Percentiles rank a stretch among this genome's conserved stretches.
These are phyloP conservation scores for Sanguinoderma infundibulare DNA, from an alignment of 1,284 basidiomycete species.

Conservation along the genomic window DNA sequence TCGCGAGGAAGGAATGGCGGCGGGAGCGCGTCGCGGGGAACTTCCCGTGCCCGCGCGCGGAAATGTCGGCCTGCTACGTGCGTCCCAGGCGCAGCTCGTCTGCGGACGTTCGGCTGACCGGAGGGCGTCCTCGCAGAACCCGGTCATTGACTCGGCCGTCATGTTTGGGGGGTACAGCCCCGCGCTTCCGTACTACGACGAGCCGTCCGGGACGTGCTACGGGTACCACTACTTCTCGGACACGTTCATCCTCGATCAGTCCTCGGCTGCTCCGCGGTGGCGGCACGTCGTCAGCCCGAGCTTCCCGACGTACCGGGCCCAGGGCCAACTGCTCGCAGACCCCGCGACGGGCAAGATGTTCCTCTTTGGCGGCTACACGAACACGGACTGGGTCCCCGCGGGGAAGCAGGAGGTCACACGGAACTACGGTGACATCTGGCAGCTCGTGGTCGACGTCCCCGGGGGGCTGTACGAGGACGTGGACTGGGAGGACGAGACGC, in stretches of 20 bases:
- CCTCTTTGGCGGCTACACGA: constrained; percentile 44
- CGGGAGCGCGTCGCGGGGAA: constrained; percentile 43
- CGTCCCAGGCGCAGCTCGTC: too few species aligned
- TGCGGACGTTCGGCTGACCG: neutral
- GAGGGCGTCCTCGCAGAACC: constrained; percentile 33
- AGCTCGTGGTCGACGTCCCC: constrained; percentile 41
- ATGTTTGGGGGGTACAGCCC: constrained; percentile 47
- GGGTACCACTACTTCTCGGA: constrained; percentile 42
- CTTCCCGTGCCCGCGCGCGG: constrained; percentile 41
- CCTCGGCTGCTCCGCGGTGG: constrained; percentile 26
- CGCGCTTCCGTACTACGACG: constrained; percentile 32
- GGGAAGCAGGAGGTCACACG: constrained; percentile 34
- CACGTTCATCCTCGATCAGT: constrained; percentile 38
- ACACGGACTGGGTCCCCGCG: constrained; percentile 40
- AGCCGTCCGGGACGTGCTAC: constrained; percentile 26
- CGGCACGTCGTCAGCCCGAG: constrained; percentile 38
- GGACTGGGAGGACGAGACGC: constrained; percentile 42
- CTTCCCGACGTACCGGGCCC: constrained; percentile 41
- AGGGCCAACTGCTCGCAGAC: constrained; percentile 35
- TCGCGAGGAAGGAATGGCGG: constrained; percentile 40
- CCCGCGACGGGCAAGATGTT: constrained; percentile 40
- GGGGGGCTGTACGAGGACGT: constrained; percentile 42
- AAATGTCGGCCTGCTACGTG: constrained; percentile 43
- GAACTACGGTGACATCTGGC: constrained; percentile 45
- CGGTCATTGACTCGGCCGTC: constrained; percentile 39